Conservation (phyloP, 192 early-diverging fungal genomes). For the Coemansia erecta region DNA sequence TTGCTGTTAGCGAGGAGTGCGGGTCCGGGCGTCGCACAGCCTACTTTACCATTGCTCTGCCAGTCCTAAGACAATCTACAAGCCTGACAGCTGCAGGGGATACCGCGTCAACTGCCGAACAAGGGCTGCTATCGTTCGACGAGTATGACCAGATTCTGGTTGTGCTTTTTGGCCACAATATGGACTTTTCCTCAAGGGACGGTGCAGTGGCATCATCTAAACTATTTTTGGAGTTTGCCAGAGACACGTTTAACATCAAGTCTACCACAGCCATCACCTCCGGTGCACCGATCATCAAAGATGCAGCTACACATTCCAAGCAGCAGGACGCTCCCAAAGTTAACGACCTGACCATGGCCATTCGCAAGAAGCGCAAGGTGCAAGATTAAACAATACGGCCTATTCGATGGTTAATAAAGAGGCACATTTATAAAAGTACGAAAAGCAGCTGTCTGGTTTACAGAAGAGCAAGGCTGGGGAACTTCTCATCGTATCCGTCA, state of each 20-base stretch:
- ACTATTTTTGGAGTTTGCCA: constrained; percentile 19
- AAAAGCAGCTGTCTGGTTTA: constrained; percentile 35
- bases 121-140: constrained; percentile 23
- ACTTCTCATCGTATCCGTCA: constrained; percentile 96
- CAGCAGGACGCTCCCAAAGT: constrained; percentile 4
- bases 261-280: constrained; percentile 5
- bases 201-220: constrained; percentile 19
- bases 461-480: constrained; percentile 69
- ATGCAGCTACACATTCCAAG: neutral
- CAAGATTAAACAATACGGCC: constrained; percentile 1
- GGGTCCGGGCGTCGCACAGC: constrained; percentile 66
- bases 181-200: constrained; percentile 38
- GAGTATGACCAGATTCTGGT: constrained; percentile 35
- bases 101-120: constrained; percentile 10
- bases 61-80: constrained; percentile 1
- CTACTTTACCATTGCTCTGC: constrained; percentile 54
- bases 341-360: constrained; percentile 35
- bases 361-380: constrained; percentile 47
- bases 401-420: too few relatives aligned
- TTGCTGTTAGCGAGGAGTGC: constrained; percentile 73
- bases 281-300: constrained; percentile 11
- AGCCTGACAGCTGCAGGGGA: neutral
- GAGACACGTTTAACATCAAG: constrained; percentile 8
- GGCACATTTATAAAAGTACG: neutral
- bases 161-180: constrained; percentile 30